These are phyloP conservation scores for Brassica napus DNA, from an alignment of 345 rosid species.

Conservation along the genomic window DNA sequence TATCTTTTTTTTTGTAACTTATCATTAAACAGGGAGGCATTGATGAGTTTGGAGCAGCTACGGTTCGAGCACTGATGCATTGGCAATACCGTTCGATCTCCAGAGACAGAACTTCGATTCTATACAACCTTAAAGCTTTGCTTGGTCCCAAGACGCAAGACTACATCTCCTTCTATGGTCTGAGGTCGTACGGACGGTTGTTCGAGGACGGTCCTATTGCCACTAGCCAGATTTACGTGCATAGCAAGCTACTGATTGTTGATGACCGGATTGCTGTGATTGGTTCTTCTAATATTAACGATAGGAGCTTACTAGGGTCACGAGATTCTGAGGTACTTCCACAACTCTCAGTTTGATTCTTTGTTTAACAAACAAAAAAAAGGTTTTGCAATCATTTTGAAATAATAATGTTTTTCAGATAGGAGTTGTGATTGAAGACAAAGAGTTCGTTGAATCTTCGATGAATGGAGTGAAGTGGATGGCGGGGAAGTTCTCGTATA, in stretches of 20 bases:
- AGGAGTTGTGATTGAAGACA: slow-evolving; percentile 81
- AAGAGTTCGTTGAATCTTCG: slow-evolving; percentile 70
- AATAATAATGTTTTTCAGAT: slow-evolving; percentile 53
- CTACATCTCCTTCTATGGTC: slow-evolving; percentile 84
- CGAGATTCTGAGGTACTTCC: slow-evolving; percentile 85
- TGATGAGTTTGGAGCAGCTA: slow-evolving; percentile 89
- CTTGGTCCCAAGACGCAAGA: slow-evolving; percentile 68
- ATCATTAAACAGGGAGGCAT: slow-evolving; percentile 70
- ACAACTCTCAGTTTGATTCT: neutral
- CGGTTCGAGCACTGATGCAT: slow-evolving; percentile 90
- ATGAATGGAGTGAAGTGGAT: slow-evolving; percentile 81
- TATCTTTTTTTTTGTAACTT: no score
- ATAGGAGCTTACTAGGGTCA: slow-evolving; percentile 91
- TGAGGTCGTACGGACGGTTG: slow-evolving; percentile 76
- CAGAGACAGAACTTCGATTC: slow-evolving; percentile 70
- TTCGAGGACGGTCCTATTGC: slow-evolving; percentile 66
- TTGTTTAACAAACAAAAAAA: no score
- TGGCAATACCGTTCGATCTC: slow-evolving; percentile 95
- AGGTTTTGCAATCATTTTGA: no score
- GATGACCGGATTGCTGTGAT: slow-evolving; percentile 69
- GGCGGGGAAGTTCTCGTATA: slow-evolving; percentile 74
- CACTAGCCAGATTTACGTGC: slow-evolving; percentile 95
- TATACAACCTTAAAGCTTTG: slow-evolving; percentile 52
- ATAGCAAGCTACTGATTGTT: slow-evolving; percentile 86
- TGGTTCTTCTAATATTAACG: slow-evolving; percentile 90